phyloP scores from a whole-genome alignment of 2,329 filamentous ascomycete genomes.

The Exophiala bonariae region DNA sequence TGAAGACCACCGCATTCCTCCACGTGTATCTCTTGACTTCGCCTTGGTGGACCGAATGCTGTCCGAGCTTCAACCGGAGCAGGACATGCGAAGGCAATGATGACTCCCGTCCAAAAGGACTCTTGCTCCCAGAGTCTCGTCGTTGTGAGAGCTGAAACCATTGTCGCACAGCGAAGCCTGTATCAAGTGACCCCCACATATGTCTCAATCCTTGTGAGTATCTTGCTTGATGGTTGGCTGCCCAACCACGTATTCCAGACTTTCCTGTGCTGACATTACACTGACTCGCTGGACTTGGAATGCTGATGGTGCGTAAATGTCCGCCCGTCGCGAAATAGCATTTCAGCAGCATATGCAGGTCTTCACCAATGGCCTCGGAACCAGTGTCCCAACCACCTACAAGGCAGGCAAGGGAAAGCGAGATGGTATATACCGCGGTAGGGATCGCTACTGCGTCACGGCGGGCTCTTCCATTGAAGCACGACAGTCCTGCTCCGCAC shows the following conservation, averaged over 20 bases:
- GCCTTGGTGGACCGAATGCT: slow-evolving; percentile 55
- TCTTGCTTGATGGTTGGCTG: slow-evolving; percentile 62
- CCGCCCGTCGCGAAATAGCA: slow-evolving; percentile 74
- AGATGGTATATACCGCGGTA: slow-evolving; percentile 72
- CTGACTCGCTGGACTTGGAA: slow-evolving; percentile 70
- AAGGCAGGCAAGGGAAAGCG: slow-evolving; percentile 65
- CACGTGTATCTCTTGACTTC: slow-evolving; percentile 49
- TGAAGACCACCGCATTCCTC: slow-evolving; percentile 59
- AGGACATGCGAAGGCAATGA: slow-evolving; percentile 8
- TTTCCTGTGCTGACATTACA: slow-evolving; percentile 67
- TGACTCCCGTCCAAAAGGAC: neutral
- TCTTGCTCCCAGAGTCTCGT: neutral
- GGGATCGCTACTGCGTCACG: slow-evolving; percentile 67
- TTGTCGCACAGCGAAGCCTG: slow-evolving; percentile 62
- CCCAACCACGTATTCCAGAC: slow-evolving; percentile 54
- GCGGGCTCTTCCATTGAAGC: slow-evolving; percentile 55
- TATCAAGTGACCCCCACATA: slow-evolving; percentile 75
- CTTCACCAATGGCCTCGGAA: slow-evolving; percentile 71
- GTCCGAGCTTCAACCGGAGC: slow-evolving; percentile 50
- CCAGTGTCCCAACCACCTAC: slow-evolving; percentile 73
- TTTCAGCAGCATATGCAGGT: slow-evolving; percentile 76
- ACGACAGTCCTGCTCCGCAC: slow-evolving; percentile 69
- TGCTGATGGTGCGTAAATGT: slow-evolving; percentile 63
- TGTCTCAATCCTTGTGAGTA: slow-evolving; percentile 72
- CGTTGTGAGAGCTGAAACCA: slow-evolving; percentile 12